Percentiles rank a stretch among this genome's conserved stretches.
These are phyloP conservation scores for Neurospora terricola DNA, from an alignment of 495 filamentous ascomycete species.

Conservation along the genomic window DNA sequence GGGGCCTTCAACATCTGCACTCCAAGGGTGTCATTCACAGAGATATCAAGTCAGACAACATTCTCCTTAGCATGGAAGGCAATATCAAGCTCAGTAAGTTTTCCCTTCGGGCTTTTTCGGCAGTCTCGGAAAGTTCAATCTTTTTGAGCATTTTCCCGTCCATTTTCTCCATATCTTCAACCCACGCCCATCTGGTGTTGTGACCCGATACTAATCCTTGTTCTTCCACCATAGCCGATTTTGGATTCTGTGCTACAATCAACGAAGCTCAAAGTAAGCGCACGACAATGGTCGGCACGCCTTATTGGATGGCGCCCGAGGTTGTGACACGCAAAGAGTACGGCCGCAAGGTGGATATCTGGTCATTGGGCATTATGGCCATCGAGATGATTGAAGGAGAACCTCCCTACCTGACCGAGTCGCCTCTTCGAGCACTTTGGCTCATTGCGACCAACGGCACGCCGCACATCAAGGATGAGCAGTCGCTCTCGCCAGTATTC, in stretches of 20 bases:
- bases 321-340: slow-evolving; percentile 97
- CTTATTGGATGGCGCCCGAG: slow-evolving; percentile 99
- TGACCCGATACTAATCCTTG: slow-evolving; percentile 22
- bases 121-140: slow-evolving; percentile 2
- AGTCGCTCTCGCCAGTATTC: slow-evolving; percentile 69
- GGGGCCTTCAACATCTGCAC: slow-evolving; percentile 88
- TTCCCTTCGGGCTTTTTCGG: background rate
- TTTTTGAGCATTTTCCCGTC: background rate
- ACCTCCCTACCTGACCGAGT: slow-evolving; percentile 92
- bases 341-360: slow-evolving; percentile 96
- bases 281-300: slow-evolving; percentile 97
- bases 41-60: slow-evolving; percentile 98
- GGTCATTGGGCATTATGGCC: slow-evolving; percentile 98
- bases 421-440: slow-evolving; percentile 84
- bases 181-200: background rate
- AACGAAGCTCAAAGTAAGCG: slow-evolving; percentile 95
- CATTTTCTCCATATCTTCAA: background rate
- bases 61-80: slow-evolving; percentile 86
- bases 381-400: slow-evolving; percentile 99
- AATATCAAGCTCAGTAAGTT: slow-evolving; percentile 94
- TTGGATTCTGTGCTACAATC: slow-evolving; percentile 98
- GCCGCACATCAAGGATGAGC: slow-evolving; percentile 87
- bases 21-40: slow-evolving; percentile 97
- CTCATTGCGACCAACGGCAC: slow-evolving; percentile 97
- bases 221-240: slow-evolving; percentile 58